Percentiles rank a stretch among this genome's conserved stretches.
These are phyloP conservation scores for Xylaria sp. DNA, from an alignment of 2,329 filamentous ascomycete species.

Conservation along the genomic window DNA sequence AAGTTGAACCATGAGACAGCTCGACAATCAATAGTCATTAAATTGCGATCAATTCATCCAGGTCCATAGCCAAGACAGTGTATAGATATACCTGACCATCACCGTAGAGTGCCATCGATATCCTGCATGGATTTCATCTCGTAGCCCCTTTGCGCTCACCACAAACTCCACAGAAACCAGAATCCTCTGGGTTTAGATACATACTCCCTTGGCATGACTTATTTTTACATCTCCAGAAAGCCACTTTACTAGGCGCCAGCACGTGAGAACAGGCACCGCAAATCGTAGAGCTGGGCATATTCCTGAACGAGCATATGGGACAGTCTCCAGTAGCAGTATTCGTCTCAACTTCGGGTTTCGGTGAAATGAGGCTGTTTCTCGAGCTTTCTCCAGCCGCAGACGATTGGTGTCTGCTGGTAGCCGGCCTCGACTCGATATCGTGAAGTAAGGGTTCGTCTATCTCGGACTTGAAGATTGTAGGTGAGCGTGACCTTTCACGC, in stretches of 20 bases:
- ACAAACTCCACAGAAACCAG: constrained; percentile 76
- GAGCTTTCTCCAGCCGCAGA: constrained; percentile 3
- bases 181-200: constrained; percentile 78
- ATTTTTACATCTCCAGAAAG: constrained; percentile 73
- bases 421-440: constrained; percentile 19
- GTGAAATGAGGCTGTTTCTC: background rate
- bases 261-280: constrained; percentile 79
- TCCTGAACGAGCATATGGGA: constrained; percentile 75
- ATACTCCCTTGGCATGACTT: constrained; percentile 63
- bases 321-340: constrained; percentile 54
- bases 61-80: background rate
- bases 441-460: constrained; percentile 20
- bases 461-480: constrained; percentile 32
- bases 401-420: constrained; percentile 26
- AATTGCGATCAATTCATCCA: background rate
- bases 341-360: constrained; percentile 22
- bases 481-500: constrained; percentile 36
- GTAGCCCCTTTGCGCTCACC: constrained; percentile 54
- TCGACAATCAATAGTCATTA: background rate
- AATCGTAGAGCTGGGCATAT: constrained; percentile 64
- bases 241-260: constrained; percentile 64
- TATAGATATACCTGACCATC: background rate
- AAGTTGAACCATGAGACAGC: background rate
- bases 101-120: background rate
- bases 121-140: constrained; percentile 34